Percentiles rank a stretch among this genome's conserved stretches.
These are phyloP conservation scores for Serendipita sp. DNA, from an alignment of 768 basidiomycete genomes.

Conservation along the genomic window DNA sequence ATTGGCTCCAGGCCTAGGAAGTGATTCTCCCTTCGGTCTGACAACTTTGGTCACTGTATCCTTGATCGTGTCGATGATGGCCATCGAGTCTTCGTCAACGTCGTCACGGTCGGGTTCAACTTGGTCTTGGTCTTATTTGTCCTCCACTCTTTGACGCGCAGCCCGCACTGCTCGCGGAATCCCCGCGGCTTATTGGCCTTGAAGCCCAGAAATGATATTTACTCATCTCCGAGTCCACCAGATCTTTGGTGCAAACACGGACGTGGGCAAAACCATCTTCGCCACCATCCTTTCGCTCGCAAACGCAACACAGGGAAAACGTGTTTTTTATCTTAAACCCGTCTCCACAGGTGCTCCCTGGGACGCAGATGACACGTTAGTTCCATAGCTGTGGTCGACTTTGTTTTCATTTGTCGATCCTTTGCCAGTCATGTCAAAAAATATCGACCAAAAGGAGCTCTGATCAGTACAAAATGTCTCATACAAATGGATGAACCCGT, in stretches of 20 bases:
- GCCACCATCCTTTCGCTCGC: conserved; percentile 71
- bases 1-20: conserved; percentile 1
- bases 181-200: not conserved
- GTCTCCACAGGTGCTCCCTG: conserved; percentile 71
- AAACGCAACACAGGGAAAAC: conserved; percentile 37
- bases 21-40: conserved; percentile 24
- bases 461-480: conserved; percentile 50
- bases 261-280: conserved; percentile 88
- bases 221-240: conserved; percentile 75
- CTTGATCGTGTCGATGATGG: conserved; percentile 40
- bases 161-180: not conserved
- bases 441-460: conserved; percentile 25
- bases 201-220: conserved; percentile 38
- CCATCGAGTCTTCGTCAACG: conserved; percentile 23
- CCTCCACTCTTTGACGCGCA: not conserved
- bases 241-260: conserved; percentile 89
- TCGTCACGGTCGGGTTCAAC: not conserved
- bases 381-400: conserved; percentile 3
- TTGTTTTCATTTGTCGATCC: conserved; percentile 1
- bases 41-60: conserved; percentile 32
- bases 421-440: conserved; percentile 39
- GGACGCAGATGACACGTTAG: conserved; percentile 75
- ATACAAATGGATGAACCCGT: conserved; percentile 79
- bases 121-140: not conserved
- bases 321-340: conserved; percentile 68